A percentile compares a stretch with the other conserved stretches of the same genome.
These are phyloP conservation scores for Crepidotus variabilis DNA, from an alignment of 768 basidiomycete genomes.

Conservation along the genomic window DNA sequence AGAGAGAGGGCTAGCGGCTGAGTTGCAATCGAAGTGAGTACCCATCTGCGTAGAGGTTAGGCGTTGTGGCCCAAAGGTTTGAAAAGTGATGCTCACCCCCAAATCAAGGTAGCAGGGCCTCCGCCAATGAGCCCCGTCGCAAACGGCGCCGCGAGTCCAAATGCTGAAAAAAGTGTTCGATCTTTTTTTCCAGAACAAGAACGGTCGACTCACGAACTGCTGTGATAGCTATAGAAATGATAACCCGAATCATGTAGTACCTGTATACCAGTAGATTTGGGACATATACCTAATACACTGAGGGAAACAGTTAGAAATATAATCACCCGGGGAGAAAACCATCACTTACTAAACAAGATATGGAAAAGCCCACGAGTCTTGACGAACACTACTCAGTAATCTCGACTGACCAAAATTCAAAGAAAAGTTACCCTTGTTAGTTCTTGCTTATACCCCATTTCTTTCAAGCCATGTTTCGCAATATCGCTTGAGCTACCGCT, in stretches of 20 bases:
- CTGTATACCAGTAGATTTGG: background rate
- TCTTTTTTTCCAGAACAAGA: background rate
- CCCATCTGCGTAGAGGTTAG: slow-evolving; percentile 33
- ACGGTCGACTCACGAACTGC: slow-evolving; percentile 48
- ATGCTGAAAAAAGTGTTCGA: slow-evolving; percentile 32
- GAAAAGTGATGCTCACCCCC: slow-evolving; percentile 38
- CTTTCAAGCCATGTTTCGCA: slow-evolving; percentile 35
- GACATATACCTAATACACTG: slow-evolving; percentile 46
- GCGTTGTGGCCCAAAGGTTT: too few species aligned
- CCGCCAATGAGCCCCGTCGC: slow-evolving; percentile 52
- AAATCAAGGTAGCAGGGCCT: slow-evolving; percentile 54
- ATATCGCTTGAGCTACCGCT: slow-evolving; percentile 5
- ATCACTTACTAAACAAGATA: slow-evolving; percentile 47
- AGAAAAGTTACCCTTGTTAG: slow-evolving; percentile 41
- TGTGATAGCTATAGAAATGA: slow-evolving; percentile 43
- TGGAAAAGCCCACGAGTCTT: slow-evolving; percentile 51
- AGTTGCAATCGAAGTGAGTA: slow-evolving; percentile 45
- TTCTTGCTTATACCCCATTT: slow-evolving; percentile 54
- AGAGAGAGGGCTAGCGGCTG: slow-evolving; percentile 49
- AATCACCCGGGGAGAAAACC: background rate
- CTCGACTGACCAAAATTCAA: background rate
- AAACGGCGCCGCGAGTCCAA: slow-evolving; percentile 52
- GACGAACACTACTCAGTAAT: background rate
- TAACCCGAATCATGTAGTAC: background rate
- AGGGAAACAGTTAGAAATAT: background rate